Evolutionary conservation across 148 eudicot genomes (phyloP).

Genomic region (Amaranthus cruentus): DNA sequence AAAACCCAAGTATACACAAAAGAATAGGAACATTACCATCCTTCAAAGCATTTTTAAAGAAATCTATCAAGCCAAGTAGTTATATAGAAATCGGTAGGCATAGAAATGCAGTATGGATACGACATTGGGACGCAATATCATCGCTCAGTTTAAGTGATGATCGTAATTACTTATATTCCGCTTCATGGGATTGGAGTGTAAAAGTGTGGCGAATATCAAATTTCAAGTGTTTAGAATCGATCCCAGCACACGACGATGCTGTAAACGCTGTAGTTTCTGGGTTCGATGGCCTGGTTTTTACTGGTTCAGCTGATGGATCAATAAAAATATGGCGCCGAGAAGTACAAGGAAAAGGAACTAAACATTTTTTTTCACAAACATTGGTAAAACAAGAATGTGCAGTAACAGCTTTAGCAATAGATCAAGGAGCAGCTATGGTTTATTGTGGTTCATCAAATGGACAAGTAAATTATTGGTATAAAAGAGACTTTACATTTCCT

Average conservation of each 20-base stretch:
- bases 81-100: constrained; percentile 45
- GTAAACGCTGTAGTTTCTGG: constrained; percentile 68
- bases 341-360: constrained; percentile 68
- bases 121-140: constrained; percentile 66
- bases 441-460: constrained; percentile 78
- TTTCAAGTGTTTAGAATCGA: constrained; percentile 69
- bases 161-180: constrained; percentile 45
- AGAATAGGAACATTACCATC: constrained; percentile 66
- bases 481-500: constrained; percentile 26
- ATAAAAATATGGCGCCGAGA: constrained; percentile 72
- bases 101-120: constrained; percentile 46
- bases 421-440: constrained; percentile 31
- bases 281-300: constrained; percentile 59
- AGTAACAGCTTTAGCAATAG: constrained; percentile 55
- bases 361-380: constrained; percentile 60
- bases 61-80: constrained; percentile 53
- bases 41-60: constrained; percentile 48
- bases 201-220: constrained; percentile 63
- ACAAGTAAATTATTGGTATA: constrained; percentile 51
- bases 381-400: constrained; percentile 71
- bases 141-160: constrained; percentile 69
- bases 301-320: constrained; percentile 69
- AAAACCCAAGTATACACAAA: constrained; percentile 49
- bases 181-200: constrained; percentile 66
- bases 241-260: constrained; percentile 67